Evolutionary conservation across 345 rosid genomes (phyloP), one percentile per base, ranked within the genome.

Genomic region (Gynandropsis gynandra): DNA sequence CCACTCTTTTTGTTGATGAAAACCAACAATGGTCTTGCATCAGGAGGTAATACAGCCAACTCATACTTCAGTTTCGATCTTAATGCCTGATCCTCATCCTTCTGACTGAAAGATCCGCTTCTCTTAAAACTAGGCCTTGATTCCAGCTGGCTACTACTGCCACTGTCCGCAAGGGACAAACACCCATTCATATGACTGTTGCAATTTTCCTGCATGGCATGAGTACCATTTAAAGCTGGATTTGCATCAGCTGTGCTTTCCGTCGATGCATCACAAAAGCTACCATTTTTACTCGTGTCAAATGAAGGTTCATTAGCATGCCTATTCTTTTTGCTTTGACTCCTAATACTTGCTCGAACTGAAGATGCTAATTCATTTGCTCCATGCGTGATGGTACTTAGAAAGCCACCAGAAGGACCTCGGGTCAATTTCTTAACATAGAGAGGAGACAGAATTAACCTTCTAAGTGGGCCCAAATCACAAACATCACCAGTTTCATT

Each of bases 321-420:
- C 67, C 72, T 80, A 69, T 82, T 64, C 69, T 75, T 92, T 83
- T 82, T 87, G 72, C 85, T 71, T 69, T 84, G 92, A 78, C 73
- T 80, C 68, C 93, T 81, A 65, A 92, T 87, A 62, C 74, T 87
- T 47, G 96, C 98, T 69, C 88, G 96, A 41, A 85, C 98, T 0
- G 95, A 79, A 44, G 96, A 84, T 37, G 96, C 96, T 65, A 87
- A 74, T 73, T 82, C 98, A 54, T 87, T 92, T 10, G 98, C 98
- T 31, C 98, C 98, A 67, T 82, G 93, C 7, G 96, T 87, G 54
- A 92, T 85, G 40, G 98, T 62, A 73, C 95, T 92, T 62, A 92
- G 69, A 74, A 92, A 75, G 16, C 89, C 90, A 51, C 80, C 82
- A 17, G 95, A 50, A 9, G 80, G 62, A 57, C 56, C 69, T 44